A percentile compares a stretch with the other conserved stretches of the same genome.
phyloP scores from a whole-genome alignment of 1,284 basidiomycete genomes.

The Moniliella sp. region DNA sequence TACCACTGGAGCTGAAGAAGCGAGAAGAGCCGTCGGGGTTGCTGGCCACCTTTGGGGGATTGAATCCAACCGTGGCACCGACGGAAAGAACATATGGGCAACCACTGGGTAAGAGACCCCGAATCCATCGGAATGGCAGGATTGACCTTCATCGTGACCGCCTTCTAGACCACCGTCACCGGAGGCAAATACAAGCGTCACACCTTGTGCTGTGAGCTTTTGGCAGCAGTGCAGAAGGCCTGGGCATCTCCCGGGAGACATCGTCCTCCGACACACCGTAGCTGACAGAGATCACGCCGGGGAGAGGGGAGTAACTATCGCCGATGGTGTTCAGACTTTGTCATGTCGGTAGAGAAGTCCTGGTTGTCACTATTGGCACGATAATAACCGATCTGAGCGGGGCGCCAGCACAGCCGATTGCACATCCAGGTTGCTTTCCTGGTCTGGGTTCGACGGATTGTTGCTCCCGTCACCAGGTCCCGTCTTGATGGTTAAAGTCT shows the following conservation, averaged over 20 bases:
- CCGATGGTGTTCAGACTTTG: background rate
- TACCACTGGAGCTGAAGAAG: too few relatives aligned
- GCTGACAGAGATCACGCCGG: slow-evolving; percentile 3
- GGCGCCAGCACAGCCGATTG: background rate
- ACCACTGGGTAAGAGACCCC: background rate
- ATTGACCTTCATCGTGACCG: background rate
- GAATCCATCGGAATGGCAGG: background rate
- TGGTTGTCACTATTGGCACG: too few relatives aligned
- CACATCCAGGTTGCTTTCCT: slow-evolving; percentile 1
- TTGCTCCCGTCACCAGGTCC: background rate
- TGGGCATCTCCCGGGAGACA: slow-evolving; percentile 2
- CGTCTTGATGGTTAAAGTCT: slow-evolving; percentile 1
- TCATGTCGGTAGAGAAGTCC: too few relatives aligned
- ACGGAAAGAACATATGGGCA: background rate
- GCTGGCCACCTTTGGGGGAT: too few relatives aligned
- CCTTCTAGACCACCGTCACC: background rate
- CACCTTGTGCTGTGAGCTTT: slow-evolving; percentile 3
- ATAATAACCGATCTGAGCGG: too few relatives aligned
- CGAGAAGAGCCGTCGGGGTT: too few relatives aligned
- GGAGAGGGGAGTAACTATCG: background rate
- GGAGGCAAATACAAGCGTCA: slow-evolving; percentile 6
- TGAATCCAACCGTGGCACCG: too few relatives aligned
- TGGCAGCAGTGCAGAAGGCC: slow-evolving; percentile 4
- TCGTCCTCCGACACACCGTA: slow-evolving; percentile 3
- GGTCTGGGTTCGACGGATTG: background rate